Conservation (phyloP, 1,284 basidiomycete species). For the Malassezia nana region DNA sequence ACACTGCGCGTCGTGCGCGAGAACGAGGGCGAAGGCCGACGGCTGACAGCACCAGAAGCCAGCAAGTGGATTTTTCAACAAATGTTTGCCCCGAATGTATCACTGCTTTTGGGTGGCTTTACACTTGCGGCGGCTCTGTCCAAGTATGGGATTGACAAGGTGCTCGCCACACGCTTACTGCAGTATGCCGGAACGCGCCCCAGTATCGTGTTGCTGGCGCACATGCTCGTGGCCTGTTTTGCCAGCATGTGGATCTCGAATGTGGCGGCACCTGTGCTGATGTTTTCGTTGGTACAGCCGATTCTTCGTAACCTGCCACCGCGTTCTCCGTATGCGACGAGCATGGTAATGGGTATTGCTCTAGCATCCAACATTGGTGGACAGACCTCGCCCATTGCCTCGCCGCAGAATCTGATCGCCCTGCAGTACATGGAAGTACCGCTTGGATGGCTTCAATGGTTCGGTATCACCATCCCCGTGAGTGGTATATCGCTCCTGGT, state of each 20-base stretch:
- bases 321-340: conserved; percentile 75
- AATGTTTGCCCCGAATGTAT: conserved; percentile 80
- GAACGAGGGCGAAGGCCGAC: conserved; percentile 51
- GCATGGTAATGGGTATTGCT: conserved; percentile 88
- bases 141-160: conserved; percentile 91
- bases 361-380: conserved; percentile 97
- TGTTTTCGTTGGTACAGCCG: conserved; percentile 94
- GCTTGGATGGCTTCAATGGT: conserved; percentile 86
- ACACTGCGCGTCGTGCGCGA: conserved; percentile 67
- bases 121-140: conserved; percentile 92
- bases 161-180: conserved; percentile 78
- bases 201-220: conserved; percentile 73
- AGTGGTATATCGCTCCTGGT: conserved; percentile 71
- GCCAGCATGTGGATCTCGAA: conserved; percentile 99
- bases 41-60: conserved; percentile 61
- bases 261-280: conserved; percentile 91
- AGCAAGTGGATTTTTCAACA: conserved; percentile 65
- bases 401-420: conserved; percentile 94
- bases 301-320: conserved; percentile 84
- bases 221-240: conserved; percentile 95
- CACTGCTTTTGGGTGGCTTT: conserved; percentile 66
- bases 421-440: conserved; percentile 74
- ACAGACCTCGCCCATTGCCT: conserved; percentile 79
- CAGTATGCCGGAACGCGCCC: conserved; percentile 80
- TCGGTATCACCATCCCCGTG: conserved; percentile 83